These are phyloP conservation scores for Ogataea zsoltii DNA, from an alignment of 805 yeast genomes.

Conservation along the genomic window DNA sequence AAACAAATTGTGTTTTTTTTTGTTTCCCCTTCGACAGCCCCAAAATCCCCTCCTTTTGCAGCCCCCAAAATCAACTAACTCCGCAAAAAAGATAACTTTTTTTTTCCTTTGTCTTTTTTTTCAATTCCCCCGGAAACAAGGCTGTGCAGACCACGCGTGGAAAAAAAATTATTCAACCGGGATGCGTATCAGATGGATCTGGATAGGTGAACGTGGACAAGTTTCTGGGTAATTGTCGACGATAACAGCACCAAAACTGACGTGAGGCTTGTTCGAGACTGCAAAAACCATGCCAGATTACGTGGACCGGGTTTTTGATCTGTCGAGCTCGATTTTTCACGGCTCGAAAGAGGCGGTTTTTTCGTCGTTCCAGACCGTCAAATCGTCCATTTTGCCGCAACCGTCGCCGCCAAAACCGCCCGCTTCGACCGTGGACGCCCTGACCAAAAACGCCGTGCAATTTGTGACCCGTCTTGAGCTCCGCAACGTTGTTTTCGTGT, in stretches of 20 bases:
- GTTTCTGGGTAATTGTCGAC: no score
- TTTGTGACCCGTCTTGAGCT: conserved; percentile 3
- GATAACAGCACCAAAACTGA: background rate
- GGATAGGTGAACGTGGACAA: no score
- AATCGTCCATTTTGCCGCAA: conserved; percentile 4
- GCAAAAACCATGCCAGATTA: conserved; percentile 27
- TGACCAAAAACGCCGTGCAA: conserved; percentile 1
- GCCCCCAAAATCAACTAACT: conserved; percentile 5
- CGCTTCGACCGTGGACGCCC: background rate
- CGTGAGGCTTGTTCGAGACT: no score
- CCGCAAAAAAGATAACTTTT: conserved; percentile 4
- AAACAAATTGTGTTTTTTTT: background rate
- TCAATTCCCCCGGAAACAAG: conserved; percentile 1
- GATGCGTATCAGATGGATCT: no score
- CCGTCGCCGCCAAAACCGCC: conserved; percentile 8
- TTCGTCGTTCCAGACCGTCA: conserved; percentile 3
- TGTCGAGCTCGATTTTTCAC: conserved; percentile 10
- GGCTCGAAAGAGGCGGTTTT: conserved; percentile 7
- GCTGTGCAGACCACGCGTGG: no score
- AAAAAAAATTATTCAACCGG: no score
- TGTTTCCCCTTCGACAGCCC: background rate
- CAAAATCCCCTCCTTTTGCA: background rate
- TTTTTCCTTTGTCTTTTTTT: no score
- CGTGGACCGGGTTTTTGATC: conserved; percentile 23
- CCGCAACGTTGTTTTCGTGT: conserved; percentile 5